Percentiles rank a stretch among this genome's conserved stretches.
Conservation (phyloP, 2,329 filamentous ascomycete species). For the Cercospora zeae-maydis region DNA sequence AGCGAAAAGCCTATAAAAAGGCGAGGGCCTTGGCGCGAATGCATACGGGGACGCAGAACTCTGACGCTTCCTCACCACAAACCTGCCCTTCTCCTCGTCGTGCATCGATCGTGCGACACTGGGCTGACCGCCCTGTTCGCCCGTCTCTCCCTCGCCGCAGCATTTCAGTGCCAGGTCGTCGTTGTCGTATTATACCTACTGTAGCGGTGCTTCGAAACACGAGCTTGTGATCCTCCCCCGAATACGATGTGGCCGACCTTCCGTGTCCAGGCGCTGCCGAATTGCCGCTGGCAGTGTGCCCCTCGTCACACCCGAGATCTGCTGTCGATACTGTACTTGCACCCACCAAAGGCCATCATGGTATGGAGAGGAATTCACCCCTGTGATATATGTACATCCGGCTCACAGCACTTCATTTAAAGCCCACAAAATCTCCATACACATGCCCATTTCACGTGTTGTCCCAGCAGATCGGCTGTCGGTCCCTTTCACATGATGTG, state of each 20-base stretch:
- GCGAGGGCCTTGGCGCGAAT: not conserved
- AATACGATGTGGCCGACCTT: not conserved
- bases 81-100: not conserved
- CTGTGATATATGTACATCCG: not conserved
- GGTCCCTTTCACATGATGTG: not conserved
- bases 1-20: slow-evolving; percentile 3
- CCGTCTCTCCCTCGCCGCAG: not conserved
- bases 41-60: not conserved
- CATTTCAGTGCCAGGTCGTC: not conserved
- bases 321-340: not conserved
- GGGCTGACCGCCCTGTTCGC: not conserved
- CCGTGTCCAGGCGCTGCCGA: not conserved
- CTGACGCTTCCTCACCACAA: not conserved
- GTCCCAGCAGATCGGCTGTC: not conserved
- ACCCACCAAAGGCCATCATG: not conserved
- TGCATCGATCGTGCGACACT: not conserved
- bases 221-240: not conserved
- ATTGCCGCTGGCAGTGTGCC: not conserved
- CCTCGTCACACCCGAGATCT: not conserved
- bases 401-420: not conserved
- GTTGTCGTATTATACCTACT: not conserved
- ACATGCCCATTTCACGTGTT: not conserved
- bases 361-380: not conserved
- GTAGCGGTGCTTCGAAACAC: not conserved
- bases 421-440: not conserved